Evolutionary conservation across 208 protist species (phyloP).

Genomic region (Angomonas ambiguus): DNA sequence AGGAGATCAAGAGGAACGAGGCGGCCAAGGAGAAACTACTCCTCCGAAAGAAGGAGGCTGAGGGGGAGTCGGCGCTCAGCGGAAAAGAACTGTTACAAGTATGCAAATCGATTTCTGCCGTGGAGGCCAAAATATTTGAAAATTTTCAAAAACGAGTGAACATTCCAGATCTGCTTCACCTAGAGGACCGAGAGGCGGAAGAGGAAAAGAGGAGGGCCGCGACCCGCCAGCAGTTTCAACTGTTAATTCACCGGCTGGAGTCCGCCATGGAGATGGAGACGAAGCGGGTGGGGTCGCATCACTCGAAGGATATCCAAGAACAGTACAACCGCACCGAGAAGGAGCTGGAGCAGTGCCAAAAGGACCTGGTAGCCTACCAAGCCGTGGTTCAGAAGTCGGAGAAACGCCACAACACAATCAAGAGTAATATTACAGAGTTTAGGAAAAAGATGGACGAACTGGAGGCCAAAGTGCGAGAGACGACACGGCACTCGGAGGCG

Average conservation of each 20-base stretch:
- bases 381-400: slow-evolving; percentile 45
- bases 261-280: slow-evolving; percentile 67
- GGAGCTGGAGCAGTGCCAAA: slow-evolving; percentile 55
- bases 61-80: slow-evolving; percentile 29
- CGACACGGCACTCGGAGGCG: slow-evolving; percentile 40
- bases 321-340: slow-evolving; percentile 29
- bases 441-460: slow-evolving; percentile 50
- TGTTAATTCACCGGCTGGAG: slow-evolving; percentile 75
- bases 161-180: slow-evolving; percentile 83
- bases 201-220: slow-evolving; percentile 48
- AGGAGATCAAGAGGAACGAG: slow-evolving; percentile 30
- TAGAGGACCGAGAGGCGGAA: slow-evolving; percentile 71
- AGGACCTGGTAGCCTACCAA: slow-evolving; percentile 54
- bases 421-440: slow-evolving; percentile 25
- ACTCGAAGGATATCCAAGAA: slow-evolving; percentile 36
- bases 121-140: slow-evolving; percentile 86
- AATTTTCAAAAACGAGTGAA: slow-evolving; percentile 86
- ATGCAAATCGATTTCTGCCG: slow-evolving; percentile 42
- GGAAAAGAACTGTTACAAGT: slow-evolving; percentile 52
- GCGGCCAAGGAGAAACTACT: slow-evolving; percentile 26
- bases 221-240: slow-evolving; percentile 61
- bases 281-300: slow-evolving; percentile 39
- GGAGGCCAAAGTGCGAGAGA: slow-evolving; percentile 57
- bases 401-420: slow-evolving; percentile 32
- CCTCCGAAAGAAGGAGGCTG: slow-evolving; percentile 11